These are phyloP conservation scores for Lichina pygmaea DNA, from an alignment of 495 filamentous ascomycete genomes.

Conservation along the genomic window DNA sequence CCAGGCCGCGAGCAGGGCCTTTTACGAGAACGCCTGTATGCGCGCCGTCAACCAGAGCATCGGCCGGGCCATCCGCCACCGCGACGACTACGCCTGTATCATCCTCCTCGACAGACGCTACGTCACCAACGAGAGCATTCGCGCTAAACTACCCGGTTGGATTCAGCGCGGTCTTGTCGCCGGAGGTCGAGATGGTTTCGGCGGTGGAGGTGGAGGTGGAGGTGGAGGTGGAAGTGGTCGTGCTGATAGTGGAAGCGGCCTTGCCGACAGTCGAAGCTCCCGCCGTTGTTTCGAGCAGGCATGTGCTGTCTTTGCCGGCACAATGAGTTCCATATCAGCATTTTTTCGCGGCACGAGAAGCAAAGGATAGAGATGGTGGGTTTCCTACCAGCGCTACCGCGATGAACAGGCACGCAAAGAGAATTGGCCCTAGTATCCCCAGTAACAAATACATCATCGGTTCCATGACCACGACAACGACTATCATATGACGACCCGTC, in stretches of 20 bases:
- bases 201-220: not conserved
- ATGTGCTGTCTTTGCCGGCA: too few relatives aligned
- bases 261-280: too few relatives aligned
- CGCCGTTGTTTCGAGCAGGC: too few relatives aligned
- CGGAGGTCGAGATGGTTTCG: not conserved
- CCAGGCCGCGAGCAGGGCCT: conserved; percentile 48
- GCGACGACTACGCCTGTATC: conserved; percentile 71
- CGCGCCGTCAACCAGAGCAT: conserved; percentile 91
- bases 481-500: too few relatives aligned
- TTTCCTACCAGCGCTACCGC: too few relatives aligned
- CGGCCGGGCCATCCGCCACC: conserved; percentile 74
- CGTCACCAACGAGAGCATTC: conserved; percentile 29
- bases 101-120: conserved; percentile 64
- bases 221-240: not conserved
- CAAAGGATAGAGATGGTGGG: too few relatives aligned
- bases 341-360: too few relatives aligned
- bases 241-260: not conserved
- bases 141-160: conserved; percentile 66
- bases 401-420: too few relatives aligned
- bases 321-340: too few relatives aligned
- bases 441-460: too few relatives aligned
- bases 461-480: too few relatives aligned
- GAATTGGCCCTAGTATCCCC: too few relatives aligned
- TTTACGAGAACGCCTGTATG: conserved; percentile 93
- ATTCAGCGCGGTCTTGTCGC: conserved; percentile 20